Conservation (phyloP, 352 stramenopile species). For the Phytophthora fragariaefolia region DNA sequence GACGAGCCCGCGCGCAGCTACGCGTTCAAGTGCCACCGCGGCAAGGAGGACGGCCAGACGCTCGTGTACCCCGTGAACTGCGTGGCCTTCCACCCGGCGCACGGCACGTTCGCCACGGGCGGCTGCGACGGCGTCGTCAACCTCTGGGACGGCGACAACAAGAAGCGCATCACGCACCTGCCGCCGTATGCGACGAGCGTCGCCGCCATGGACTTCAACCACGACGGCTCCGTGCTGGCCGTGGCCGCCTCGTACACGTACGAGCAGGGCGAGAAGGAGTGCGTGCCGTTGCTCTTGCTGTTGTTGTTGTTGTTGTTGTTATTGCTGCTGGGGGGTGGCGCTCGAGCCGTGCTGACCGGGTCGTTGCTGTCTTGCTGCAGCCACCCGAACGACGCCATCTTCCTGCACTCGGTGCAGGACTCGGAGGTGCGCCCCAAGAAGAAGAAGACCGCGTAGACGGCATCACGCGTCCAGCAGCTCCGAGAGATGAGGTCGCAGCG, state of each 20-base stretch:
- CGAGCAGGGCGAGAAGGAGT: constrained; percentile 97
- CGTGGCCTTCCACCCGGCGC: constrained; percentile 95
- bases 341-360: too few relatives aligned
- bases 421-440: constrained; percentile 88
- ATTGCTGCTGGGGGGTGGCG: too few relatives aligned
- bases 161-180: constrained; percentile 94
- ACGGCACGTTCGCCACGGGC: constrained; percentile 95
- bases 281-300: constrained; percentile 30
- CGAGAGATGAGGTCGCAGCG: too few relatives aligned
- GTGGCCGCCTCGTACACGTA: constrained; percentile 97
- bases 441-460: constrained; percentile 41
- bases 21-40: constrained; percentile 98
- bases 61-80: constrained; percentile 96
- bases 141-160: constrained; percentile 95
- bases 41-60: constrained; percentile 82
- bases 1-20: constrained; percentile 87
- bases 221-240: constrained; percentile 93
- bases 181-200: constrained; percentile 89
- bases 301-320: constrained; percentile 23
- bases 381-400: constrained; percentile 95
- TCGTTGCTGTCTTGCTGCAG: too few relatives aligned
- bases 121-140: constrained; percentile 94
- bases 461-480: too few relatives aligned
- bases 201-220: constrained; percentile 94
- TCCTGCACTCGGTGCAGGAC: constrained; percentile 90